Evolutionary conservation across 1,139 yeast genomes (phyloP), one percentile per base, ranked within the genome.

Genomic region (Kodamaea alishanica): DNA sequence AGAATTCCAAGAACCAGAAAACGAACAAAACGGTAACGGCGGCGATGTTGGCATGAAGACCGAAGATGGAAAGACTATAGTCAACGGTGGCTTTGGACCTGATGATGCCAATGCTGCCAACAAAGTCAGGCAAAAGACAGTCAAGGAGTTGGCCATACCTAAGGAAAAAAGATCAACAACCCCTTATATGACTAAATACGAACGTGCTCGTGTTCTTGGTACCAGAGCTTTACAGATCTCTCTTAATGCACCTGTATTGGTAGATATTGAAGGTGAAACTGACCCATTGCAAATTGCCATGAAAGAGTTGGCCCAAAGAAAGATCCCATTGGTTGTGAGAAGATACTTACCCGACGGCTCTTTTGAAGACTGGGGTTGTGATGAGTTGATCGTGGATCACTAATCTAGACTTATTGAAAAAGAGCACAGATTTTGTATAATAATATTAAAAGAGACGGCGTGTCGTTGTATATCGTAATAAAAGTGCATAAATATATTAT

Each of bases 291-390:
- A 90, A 63, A 92, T 92, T 45, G 97, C 99, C 44, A 85, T 89
- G 89, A 92, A 94, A 65, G 99, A 92, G 63, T 75, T 92, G 50
- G 79, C 95, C 1, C 97, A 92, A 62, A 84, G 88, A 65, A 92
- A 90, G 63, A 89, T 94, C 41, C 99, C 98, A 2, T 73, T 92
- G 56, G 96, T 94, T 34, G 87, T 92, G 39, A 81, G 99, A 74
- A 78, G 99, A 64, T 94, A 89, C 60, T 75, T 92, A 54, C 98
- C 99, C 1, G 98, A 94, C 61, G 96, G 97, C 6, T 81, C 95
- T 35, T 92, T 81, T 56, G 99, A 92, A 65, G 99, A 92, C 62
- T 92, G 98, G 98, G 95, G 96, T 35, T 94, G 96, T 58, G 97
- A 92, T 63, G 99, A 92, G 67, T 77, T 92, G 57, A 89, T 92